Percentiles rank a stretch among this genome's conserved stretches.
phyloP scores from a whole-genome alignment of 805 yeast species.

The Schwanniomyces vanrijiae region DNA sequence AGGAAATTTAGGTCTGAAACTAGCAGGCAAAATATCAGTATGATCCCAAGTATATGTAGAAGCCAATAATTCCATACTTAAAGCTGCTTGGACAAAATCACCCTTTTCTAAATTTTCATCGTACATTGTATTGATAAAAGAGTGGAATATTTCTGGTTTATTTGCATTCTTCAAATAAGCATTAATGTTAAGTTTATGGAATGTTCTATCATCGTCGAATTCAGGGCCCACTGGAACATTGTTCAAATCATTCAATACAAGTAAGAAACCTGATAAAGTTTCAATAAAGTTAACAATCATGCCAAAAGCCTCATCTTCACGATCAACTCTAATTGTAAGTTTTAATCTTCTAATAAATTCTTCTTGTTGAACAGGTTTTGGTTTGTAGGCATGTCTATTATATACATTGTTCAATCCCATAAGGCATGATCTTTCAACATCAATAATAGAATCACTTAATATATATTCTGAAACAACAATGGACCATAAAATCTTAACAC shows the following conservation, averaged over 20 bases:
- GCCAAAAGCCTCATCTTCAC: slow-evolving; percentile 61
- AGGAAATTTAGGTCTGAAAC: slow-evolving; percentile 71
- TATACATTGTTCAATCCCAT: slow-evolving; percentile 65
- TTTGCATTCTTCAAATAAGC: slow-evolving; percentile 75
- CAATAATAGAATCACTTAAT: slow-evolving; percentile 55
- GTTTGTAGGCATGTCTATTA: slow-evolving; percentile 56
- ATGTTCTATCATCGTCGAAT: slow-evolving; percentile 83
- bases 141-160: slow-evolving; percentile 75
- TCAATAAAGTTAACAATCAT: slow-evolving; percentile 51
- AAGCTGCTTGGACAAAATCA: slow-evolving; percentile 79
- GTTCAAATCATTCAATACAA: slow-evolving; percentile 62
- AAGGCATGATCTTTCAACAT: slow-evolving; percentile 62
- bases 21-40: slow-evolving; percentile 52
- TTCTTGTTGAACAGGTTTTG: slow-evolving; percentile 53
- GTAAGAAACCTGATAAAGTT: slow-evolving; percentile 60
- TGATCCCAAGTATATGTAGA: slow-evolving; percentile 75
- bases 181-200: slow-evolving; percentile 72
- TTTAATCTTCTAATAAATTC: slow-evolving; percentile 52
- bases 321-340: slow-evolving; percentile 51
- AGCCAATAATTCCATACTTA: slow-evolving; percentile 75
- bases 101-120: slow-evolving; percentile 58
- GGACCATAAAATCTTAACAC: slow-evolving; percentile 70
- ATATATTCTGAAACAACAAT: slow-evolving; percentile 67
- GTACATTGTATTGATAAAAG: slow-evolving; percentile 75
- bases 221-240: slow-evolving; percentile 79